These are phyloP conservation scores for Yamadazyma atmosphaerica DNA, from an alignment of 1,139 yeast genomes.

Conservation along the genomic window DNA sequence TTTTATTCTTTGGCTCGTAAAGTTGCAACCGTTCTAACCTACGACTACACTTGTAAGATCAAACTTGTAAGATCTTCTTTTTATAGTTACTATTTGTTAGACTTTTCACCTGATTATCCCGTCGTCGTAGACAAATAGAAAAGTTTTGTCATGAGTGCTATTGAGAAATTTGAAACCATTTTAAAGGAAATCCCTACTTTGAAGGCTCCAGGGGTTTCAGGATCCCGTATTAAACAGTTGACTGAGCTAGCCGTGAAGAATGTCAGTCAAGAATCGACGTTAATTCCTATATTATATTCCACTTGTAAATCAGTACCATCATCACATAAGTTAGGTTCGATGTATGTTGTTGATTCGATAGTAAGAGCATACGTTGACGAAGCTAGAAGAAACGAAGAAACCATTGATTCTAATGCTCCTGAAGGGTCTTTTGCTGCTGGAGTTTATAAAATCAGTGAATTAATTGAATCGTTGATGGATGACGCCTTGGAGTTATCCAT, in stretches of 20 bases:
- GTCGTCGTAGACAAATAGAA: not conserved
- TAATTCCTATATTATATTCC: conserved; percentile 60
- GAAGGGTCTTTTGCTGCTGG: conserved; percentile 81
- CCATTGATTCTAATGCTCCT: conserved; percentile 47
- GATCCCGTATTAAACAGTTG: conserved; percentile 86
- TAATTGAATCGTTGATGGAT: conserved; percentile 58
- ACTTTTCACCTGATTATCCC: not conserved
- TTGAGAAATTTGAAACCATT: conserved; percentile 67
- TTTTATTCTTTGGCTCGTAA: not conserved
- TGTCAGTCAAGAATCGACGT: conserved; percentile 54
- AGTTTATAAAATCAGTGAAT: conserved; percentile 57
- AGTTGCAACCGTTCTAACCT: not conserved
- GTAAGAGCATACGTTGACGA: conserved; percentile 84
- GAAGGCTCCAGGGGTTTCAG: conserved; percentile 93
- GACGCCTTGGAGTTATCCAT: conserved; percentile 58
- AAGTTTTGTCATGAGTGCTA: conserved; percentile 26
- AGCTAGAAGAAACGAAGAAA: conserved; percentile 55
- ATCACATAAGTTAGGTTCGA: conserved; percentile 83
- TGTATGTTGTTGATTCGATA: conserved; percentile 90
- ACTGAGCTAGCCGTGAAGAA: conserved; percentile 77
- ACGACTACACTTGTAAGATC: too few relatives aligned
- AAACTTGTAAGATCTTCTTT: not conserved
- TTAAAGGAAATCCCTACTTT: conserved; percentile 72
- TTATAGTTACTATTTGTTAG: not conserved
- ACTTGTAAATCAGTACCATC: conserved; percentile 76